A percentile compares a stretch with the other conserved stretches of the same genome.
Evolutionary conservation across 768 basidiomycete genomes (phyloP).

Genomic region (Pleurotus platypus): DNA sequence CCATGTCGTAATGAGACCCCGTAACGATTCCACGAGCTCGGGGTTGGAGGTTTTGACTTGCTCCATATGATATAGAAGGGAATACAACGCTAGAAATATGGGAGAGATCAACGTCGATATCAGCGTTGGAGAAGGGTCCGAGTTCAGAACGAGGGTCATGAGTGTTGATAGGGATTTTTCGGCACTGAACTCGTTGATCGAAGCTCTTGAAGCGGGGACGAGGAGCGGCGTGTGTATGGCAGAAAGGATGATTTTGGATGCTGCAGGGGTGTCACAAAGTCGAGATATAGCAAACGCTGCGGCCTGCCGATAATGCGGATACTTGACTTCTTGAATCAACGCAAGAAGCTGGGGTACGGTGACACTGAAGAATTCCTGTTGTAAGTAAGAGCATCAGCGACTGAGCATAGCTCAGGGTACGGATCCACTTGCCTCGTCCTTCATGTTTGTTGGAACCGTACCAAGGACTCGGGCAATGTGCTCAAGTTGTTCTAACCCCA

Average conservation of each 20-base stretch:
- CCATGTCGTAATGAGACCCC: slow-evolving; percentile 69
- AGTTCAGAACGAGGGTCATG: slow-evolving; percentile 60
- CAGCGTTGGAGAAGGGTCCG: slow-evolving; percentile 74
- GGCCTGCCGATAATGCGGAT: slow-evolving; percentile 49
- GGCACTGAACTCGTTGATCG: slow-evolving; percentile 20
- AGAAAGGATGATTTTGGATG: slow-evolving; percentile 36
- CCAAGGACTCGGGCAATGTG: slow-evolving; percentile 63
- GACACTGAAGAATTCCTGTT: slow-evolving; percentile 57
- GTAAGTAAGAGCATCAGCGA: not conserved
- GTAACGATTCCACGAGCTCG: slow-evolving; percentile 51
- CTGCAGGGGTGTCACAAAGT: slow-evolving; percentile 44
- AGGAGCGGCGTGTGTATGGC: slow-evolving; percentile 55
- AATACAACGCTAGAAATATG: slow-evolving; percentile 63
- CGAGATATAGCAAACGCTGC: slow-evolving; percentile 69
- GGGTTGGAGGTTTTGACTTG: slow-evolving; percentile 61
- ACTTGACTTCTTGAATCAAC: slow-evolving; percentile 40
- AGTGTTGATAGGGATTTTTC: slow-evolving; percentile 46
- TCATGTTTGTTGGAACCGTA: slow-evolving; percentile 55
- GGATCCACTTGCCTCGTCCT: slow-evolving; percentile 44
- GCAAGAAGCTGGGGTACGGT: slow-evolving; percentile 55
- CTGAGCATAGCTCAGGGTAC: not conserved
- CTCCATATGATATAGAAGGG: slow-evolving; percentile 54
- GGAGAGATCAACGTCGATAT: slow-evolving; percentile 65
- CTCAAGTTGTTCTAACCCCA: slow-evolving; percentile 67
- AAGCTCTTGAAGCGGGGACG: not conserved